Base-by-base conservation (phyloP, 495 filamentous ascomycete genomes). In the Letharia columbiana region DNA sequence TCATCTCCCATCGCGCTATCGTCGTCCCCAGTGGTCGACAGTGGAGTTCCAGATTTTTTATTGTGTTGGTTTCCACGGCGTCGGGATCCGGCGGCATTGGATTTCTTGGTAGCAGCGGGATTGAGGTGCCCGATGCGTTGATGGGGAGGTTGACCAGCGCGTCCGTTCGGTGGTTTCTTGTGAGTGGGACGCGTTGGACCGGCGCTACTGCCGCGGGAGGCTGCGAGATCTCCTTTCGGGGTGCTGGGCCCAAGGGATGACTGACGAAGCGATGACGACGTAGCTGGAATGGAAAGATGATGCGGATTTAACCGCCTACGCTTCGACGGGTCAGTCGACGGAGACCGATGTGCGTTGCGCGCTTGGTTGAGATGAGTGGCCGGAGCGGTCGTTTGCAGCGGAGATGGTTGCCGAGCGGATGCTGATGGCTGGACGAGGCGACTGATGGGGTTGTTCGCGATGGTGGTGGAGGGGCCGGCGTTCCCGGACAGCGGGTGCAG, bases 231-330 rank as follows among this genome's bases (percentile, higher is more conserved):
- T 4, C 83, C 82, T 75, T 94, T 94, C n/a, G 92, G 91, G 4
- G 91, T 96, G 11, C 89, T 89, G 1, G 90, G 92, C 4, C 91
- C 90, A 8, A 92, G 75, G 4, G 91, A 96, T 0, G 89, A 85
- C 73, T 96, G 91, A 0, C 92, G 86, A 6, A 96, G 82, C 41
- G 83, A 85, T 58, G 90, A 92, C 0, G 90, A 87, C 4, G 87
- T 82, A 1, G 81, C 74, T 0, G 91, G 89, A 4, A 92, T 75
- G 17, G 80, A 84, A 31, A 87, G 84, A 11, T 91, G 73, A 20
- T 83, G 82, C 35, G 81, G 77, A 71, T 86, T 91, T 5, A 89
- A 76, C 8, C 89, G 88, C 17, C 89, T 90, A 2, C 86, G 86
- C 72, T 94, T 89, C 75, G 83, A 82, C 23, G 87, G 87, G 12